phyloP scores from a whole-genome alignment of 345 rosid species.

The Syzygium aromaticum region DNA sequence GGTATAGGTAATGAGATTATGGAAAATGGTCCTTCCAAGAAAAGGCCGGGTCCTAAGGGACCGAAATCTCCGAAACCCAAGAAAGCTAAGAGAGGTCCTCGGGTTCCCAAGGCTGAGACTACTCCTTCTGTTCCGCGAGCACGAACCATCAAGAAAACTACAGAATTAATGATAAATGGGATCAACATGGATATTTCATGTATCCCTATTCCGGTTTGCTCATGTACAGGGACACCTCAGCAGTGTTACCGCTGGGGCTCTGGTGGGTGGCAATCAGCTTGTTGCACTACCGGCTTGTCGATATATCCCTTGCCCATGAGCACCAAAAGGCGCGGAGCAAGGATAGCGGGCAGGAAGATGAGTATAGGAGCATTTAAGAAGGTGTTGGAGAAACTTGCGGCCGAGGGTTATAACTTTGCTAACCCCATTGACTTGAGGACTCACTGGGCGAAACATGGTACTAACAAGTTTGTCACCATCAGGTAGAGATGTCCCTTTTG shows the following conservation, averaged over 20 bases:
- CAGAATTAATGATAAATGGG: constrained; percentile 19
- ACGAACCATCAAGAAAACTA: constrained; percentile 6
- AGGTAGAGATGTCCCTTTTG: constrained; percentile 10
- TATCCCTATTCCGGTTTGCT: constrained; percentile 26
- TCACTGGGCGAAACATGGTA: constrained; percentile 33
- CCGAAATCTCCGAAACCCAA: constrained; percentile 13
- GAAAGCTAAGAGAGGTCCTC: constrained; percentile 16
- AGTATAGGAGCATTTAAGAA: constrained; percentile 25
- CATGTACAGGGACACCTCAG: constrained; percentile 22
- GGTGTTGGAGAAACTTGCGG: constrained; percentile 21
- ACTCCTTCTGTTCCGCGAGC: constrained; percentile 9
- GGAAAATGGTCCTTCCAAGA: constrained; percentile 6
- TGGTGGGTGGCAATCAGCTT: constrained; percentile 34
- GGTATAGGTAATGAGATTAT: constrained; percentile 1
- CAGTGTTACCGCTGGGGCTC: constrained; percentile 32
- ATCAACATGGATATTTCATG: constrained; percentile 20
- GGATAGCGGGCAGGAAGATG: constrained; percentile 33
- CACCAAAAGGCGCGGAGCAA: constrained; percentile 21
- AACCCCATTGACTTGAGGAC: constrained; percentile 21
- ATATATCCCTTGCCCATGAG: constrained; percentile 25
- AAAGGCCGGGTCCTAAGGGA: constrained; percentile 13
- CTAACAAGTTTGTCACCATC: constrained; percentile 30
- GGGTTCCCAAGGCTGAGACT: constrained; percentile 7
- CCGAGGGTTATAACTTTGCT: constrained; percentile 21
- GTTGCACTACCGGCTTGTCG: constrained; percentile 20